Evolutionary conservation across 345 rosid species (phyloP).

Genomic region (Chamaenerion angustifolium): DNA sequence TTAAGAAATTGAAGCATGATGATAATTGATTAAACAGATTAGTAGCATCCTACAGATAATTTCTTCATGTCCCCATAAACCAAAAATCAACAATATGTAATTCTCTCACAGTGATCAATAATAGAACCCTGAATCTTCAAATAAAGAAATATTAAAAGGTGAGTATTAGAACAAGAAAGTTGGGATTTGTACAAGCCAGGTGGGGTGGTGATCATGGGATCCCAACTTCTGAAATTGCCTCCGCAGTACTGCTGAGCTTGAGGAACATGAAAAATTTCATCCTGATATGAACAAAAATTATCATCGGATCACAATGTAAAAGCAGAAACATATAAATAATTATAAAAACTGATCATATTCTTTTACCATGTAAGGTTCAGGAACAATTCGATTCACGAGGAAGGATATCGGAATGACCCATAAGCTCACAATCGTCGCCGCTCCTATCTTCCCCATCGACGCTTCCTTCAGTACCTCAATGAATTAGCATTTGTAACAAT

Average conservation of each 20-base stretch:
- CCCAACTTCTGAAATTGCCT: slow-evolving; percentile 75
- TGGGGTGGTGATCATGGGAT: slow-evolving; percentile 97
- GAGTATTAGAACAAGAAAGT: background rate
- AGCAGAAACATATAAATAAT: background rate
- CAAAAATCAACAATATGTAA: no score
- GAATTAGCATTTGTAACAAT: no score
- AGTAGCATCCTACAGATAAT: no score
- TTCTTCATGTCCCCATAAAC: no score
- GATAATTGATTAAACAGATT: no score
- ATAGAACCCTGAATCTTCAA: background rate
- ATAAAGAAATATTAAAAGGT: background rate
- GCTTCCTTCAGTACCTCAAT: slow-evolving; percentile 1
- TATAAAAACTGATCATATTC: background rate
- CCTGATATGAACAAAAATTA: slow-evolving; percentile 27
- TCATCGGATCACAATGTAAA: background rate
- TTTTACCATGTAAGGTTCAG: slow-evolving; percentile 76
- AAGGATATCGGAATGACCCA: slow-evolving; percentile 69
- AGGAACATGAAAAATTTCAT: slow-evolving; percentile 88
- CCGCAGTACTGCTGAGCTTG: slow-evolving; percentile 78
- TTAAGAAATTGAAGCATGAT: no score
- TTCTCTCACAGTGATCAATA: no score
- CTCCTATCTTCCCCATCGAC: slow-evolving; percentile 52
- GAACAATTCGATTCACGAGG: slow-evolving; percentile 56
- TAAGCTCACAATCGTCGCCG: slow-evolving; percentile 51
- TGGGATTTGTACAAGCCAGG: slow-evolving; percentile 63